Evolutionary conservation across 2,329 filamentous ascomycete genomes (phyloP).

Genomic region (Colletotrichum sp.): DNA sequence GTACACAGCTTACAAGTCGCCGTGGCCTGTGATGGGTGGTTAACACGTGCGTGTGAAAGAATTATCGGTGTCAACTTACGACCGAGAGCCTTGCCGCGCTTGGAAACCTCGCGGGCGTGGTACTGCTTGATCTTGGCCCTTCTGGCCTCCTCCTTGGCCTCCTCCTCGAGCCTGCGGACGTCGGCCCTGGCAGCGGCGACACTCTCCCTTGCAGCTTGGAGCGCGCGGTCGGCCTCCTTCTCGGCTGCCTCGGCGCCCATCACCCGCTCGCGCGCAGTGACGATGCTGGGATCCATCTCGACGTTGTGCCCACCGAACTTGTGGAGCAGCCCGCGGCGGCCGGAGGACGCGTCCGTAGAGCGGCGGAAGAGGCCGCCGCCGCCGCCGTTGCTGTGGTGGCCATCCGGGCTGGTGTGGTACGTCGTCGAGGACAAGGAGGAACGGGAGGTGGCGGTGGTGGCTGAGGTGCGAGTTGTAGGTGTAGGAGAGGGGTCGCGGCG

Average conservation of each 20-base stretch:
- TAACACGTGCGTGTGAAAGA: neutral
- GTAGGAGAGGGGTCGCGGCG: constrained; percentile 30
- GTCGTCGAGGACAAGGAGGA: constrained; percentile 23
- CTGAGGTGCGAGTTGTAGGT: constrained; percentile 28
- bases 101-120: constrained; percentile 68
- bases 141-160: constrained; percentile 69
- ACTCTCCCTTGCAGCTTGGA: constrained; percentile 60
- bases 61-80: constrained; percentile 52
- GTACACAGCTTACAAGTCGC: neutral
- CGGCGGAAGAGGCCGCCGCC: constrained; percentile 29
- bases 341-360: constrained; percentile 31
- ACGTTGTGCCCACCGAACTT: constrained; percentile 48
- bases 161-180: constrained; percentile 66
- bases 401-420: constrained; percentile 26
- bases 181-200: constrained; percentile 69
- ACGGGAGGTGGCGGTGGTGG: constrained; percentile 24
- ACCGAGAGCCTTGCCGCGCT: constrained; percentile 72
- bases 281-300: constrained; percentile 66
- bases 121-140: constrained; percentile 72
- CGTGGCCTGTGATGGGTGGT: neutral
- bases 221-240: constrained; percentile 67
- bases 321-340: constrained; percentile 45
- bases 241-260: constrained; percentile 68
- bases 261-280: constrained; percentile 66
- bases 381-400: constrained; percentile 7